These are phyloP conservation scores for Clonostachys rhizophaga DNA, from an alignment of 2,329 filamentous ascomycete species.

Conservation along the genomic window DNA sequence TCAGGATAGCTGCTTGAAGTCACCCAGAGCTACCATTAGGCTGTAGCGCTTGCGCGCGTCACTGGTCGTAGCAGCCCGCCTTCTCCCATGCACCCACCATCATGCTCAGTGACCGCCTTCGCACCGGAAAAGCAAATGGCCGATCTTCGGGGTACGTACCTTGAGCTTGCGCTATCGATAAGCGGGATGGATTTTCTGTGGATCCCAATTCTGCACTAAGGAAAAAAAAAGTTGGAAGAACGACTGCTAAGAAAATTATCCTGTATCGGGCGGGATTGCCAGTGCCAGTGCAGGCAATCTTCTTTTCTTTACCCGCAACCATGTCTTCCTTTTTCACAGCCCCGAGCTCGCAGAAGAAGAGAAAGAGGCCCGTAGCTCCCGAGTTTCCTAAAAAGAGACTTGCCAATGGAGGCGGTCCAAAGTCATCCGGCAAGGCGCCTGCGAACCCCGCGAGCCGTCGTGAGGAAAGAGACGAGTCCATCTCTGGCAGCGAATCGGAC, in stretches of 20 bases:
- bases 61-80: conserved; percentile 2
- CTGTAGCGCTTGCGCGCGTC: conserved; percentile 29
- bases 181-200: too few species aligned
- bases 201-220: too few species aligned
- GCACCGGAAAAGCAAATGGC: conserved; percentile 2
- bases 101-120: conserved; percentile 9
- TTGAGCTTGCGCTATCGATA: not conserved
- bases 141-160: not conserved
- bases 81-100: not conserved
- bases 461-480: conserved; percentile 64
- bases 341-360: conserved; percentile 82
- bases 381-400: conserved; percentile 57
- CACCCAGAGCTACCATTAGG: conserved; percentile 13
- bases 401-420: conserved; percentile 35
- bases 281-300: not conserved
- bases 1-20: not conserved
- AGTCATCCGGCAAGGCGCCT: conserved; percentile 25
- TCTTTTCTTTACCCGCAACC: conserved; percentile 11
- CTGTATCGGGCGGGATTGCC: too few species aligned
- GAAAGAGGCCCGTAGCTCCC: conserved; percentile 63
- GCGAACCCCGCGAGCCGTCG: conserved; percentile 40
- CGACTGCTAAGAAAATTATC: too few species aligned
- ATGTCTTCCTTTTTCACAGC: conserved; percentile 98
- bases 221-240: conserved; percentile 4
- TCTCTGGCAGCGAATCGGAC: conserved; percentile 79